Evolutionary conservation across 1,284 basidiomycete species (phyloP).

Genomic region (Pseudozyma tsukubaensis): DNA sequence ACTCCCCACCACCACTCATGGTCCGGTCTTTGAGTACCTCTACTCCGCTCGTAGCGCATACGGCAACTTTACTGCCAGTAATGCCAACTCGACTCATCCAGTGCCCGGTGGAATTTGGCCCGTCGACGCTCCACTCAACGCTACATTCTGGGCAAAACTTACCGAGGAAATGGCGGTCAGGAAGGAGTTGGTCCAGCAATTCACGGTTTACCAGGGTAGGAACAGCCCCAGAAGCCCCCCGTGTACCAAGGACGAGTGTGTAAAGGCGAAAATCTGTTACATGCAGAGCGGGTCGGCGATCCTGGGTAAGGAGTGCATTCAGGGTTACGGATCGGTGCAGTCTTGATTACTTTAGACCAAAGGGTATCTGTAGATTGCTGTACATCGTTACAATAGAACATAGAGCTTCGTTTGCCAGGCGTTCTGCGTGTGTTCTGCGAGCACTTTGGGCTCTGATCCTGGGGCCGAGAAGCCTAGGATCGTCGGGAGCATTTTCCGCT

Average conservation of each 20-base stretch:
- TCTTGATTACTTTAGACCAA: neutral
- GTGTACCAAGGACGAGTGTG: conserved; percentile 75
- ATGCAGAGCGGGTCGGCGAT: conserved; percentile 78
- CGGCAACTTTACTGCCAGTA: conserved; percentile 71
- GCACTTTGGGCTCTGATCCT: too few relatives aligned
- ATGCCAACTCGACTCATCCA: conserved; percentile 16
- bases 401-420: neutral
- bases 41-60: conserved; percentile 80
- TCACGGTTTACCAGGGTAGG: conserved; percentile 80
- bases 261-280: conserved; percentile 80
- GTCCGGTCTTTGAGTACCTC: conserved; percentile 78
- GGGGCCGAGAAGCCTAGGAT: too few relatives aligned
- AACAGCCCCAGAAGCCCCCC: conserved; percentile 72
- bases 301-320: conserved; percentile 74
- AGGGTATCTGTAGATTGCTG: too few relatives aligned
- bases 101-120: conserved; percentile 72
- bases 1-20: conserved; percentile 73
- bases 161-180: conserved; percentile 79
- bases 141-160: conserved; percentile 84
- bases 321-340: conserved; percentile 79
- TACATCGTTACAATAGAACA: neutral
- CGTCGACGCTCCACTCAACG: conserved; percentile 78
- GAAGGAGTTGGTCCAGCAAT: conserved; percentile 75
- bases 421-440: too few relatives aligned
- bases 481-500: too few relatives aligned